Evolutionary conservation across 2,329 filamentous ascomycete genomes (phyloP).

Genomic region (Sarocladium brachiariae): DNA sequence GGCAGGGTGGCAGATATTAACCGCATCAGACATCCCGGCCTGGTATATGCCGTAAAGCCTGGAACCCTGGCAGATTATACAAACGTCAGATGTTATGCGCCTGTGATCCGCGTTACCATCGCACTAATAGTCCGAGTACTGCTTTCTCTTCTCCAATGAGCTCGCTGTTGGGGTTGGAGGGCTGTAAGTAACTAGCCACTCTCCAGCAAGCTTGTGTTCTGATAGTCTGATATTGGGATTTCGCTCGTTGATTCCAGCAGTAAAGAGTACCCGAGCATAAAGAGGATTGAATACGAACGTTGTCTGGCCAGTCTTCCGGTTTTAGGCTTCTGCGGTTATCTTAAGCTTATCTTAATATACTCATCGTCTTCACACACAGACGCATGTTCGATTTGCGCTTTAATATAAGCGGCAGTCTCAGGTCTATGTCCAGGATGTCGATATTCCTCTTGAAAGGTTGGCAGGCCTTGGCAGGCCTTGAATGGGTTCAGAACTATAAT

Average conservation of each 20-base stretch:
- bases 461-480: conserved; percentile 4
- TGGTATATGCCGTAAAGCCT: neutral
- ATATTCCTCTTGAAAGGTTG: conserved; percentile 12
- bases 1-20: conserved; percentile 1
- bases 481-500: conserved; percentile 9
- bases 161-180: neutral
- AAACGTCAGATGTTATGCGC: conserved; percentile 1
- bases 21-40: neutral
- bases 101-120: neutral
- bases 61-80: neutral
- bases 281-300: conserved; percentile 13
- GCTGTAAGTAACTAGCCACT: conserved; percentile 11
- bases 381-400: conserved; percentile 12
- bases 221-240: conserved; percentile 11
- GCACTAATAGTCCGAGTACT: neutral
- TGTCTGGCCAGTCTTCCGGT: conserved; percentile 7
- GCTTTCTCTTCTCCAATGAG: neutral
- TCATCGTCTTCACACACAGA: conserved; percentile 1
- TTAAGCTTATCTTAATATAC: conserved; percentile 7
- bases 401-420: conserved; percentile 12
- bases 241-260: conserved; percentile 12
- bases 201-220: conserved; percentile 10
- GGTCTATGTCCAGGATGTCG: conserved; percentile 4
- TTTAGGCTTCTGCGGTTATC: neutral
- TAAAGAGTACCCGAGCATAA: conserved; percentile 12